phyloP scores from a whole-genome alignment of 164 flowering plant genomes.

The Echeveria elegans region DNA sequence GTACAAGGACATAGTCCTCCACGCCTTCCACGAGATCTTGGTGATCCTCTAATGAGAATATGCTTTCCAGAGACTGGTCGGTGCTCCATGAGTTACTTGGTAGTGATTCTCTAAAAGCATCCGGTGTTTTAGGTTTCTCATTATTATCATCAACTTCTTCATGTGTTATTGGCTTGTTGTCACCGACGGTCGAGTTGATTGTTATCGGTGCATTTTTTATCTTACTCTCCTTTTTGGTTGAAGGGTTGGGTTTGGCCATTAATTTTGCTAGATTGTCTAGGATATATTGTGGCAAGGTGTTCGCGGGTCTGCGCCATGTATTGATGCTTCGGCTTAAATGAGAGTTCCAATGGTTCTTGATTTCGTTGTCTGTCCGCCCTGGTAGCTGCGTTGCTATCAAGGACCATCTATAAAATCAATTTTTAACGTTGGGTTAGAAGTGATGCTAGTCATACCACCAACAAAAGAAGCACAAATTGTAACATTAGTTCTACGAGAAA shows the following conservation, averaged over 20 bases:
- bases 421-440: neutral
- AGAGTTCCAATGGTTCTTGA: slow-evolving; percentile 66
- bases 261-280: slow-evolving; percentile 6
- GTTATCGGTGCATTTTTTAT: neutral
- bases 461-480: neutral
- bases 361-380: slow-evolving; percentile 66
- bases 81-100: neutral
- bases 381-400: slow-evolving; percentile 47
- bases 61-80: neutral
- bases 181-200: neutral
- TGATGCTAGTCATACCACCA: neutral
- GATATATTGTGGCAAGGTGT: slow-evolving; percentile 1
- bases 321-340: slow-evolving; percentile 42
- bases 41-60: slow-evolving; percentile 2
- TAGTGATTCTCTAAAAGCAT: neutral
- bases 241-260: neutral
- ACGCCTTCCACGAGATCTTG: neutral
- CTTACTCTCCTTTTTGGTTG: slow-evolving; percentile 12
- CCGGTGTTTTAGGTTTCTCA: slow-evolving; percentile 1
- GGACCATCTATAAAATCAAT: slow-evolving; percentile 29
- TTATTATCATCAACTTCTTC: neutral
- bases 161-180: neutral
- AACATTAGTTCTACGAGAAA: neutral
- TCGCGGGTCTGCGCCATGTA: neutral
- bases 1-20: neutral